phyloP scores from a whole-genome alignment of 169 alveolate species.

The Plasmodium knowlesi region DNA sequence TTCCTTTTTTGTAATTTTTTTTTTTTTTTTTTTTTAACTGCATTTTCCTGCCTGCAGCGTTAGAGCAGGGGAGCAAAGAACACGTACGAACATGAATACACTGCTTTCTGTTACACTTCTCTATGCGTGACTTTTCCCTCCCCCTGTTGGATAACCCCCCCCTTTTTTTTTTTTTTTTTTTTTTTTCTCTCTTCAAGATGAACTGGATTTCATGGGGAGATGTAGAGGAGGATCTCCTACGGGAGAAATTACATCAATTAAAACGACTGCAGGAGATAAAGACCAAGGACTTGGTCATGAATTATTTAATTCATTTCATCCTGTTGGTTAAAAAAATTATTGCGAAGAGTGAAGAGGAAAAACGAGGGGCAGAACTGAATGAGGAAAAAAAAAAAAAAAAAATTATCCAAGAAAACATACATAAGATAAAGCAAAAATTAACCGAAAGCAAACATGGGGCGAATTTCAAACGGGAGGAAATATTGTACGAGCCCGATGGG shows the following conservation, averaged over 20 bases:
- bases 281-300: conserved; percentile 22
- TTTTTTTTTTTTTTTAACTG: not conserved
- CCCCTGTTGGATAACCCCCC: not conserved
- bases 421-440: conserved; percentile 28
- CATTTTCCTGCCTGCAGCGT: not conserved
- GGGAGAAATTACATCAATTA: conserved; percentile 4
- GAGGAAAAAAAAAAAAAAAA: conserved; percentile 43
- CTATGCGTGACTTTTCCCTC: not conserved
- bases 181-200: not conserved
- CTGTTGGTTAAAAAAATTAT: conserved; percentile 40
- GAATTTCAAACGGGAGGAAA: conserved; percentile 10
- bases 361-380: conserved; percentile 3
- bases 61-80: not conserved
- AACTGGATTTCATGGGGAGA: not conserved
- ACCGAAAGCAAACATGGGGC: conserved; percentile 15
- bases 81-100: not conserved
- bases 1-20: conserved; percentile 7
- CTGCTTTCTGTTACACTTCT: not conserved
- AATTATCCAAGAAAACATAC: conserved; percentile 39
- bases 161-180: not conserved
- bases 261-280: conserved; percentile 29
- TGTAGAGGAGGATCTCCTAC: conserved; percentile 1
- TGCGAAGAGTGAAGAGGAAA: conserved; percentile 53
- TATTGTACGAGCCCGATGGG: not conserved
- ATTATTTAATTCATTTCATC: conserved; percentile 36